These are phyloP conservation scores for Poronia punctata DNA, from an alignment of 495 filamentous ascomycete species.

Conservation along the genomic window DNA sequence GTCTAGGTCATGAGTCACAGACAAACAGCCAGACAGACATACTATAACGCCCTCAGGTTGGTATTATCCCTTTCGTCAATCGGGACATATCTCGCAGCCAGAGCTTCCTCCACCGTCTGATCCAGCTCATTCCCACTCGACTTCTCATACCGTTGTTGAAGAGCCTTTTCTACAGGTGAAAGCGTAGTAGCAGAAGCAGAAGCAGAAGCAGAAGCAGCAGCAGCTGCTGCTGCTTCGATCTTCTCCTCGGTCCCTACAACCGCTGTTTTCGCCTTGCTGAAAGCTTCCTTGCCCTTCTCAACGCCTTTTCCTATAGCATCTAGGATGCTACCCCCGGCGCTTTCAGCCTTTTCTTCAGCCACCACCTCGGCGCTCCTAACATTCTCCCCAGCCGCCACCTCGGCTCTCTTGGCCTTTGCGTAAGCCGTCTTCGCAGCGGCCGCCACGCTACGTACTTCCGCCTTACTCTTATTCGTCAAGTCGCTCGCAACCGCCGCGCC, in stretches of 20 bases:
- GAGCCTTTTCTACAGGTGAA: constrained; percentile 37
- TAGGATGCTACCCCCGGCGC: constrained; percentile 24
- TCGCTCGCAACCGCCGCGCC: constrained; percentile 12
- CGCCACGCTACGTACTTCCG: constrained; percentile 16
- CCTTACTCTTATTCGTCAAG: constrained; percentile 20
- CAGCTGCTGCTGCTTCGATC: constrained; percentile 23
- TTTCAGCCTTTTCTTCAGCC: constrained; percentile 17
- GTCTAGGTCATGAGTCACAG: neutral
- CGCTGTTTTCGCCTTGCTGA: constrained; percentile 23
- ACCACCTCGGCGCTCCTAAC: constrained; percentile 9
- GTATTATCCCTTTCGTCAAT: constrained; percentile 35
- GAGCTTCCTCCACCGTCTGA: constrained; percentile 35
- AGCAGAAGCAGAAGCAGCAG: no score
- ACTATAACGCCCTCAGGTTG: constrained; percentile 26
- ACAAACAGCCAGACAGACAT: neutral
- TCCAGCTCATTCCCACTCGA: constrained; percentile 14
- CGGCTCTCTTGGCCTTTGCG: constrained; percentile 17
- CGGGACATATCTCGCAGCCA: constrained; percentile 42
- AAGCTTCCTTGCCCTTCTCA: constrained; percentile 24
- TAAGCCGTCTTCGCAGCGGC: constrained; percentile 24
- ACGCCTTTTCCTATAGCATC: constrained; percentile 27
- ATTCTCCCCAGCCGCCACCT: no score
- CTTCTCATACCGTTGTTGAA: constrained; percentile 41
- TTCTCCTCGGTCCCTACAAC: constrained; percentile 20
- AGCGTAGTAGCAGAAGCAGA: no score